Base-by-base conservation (phyloP, 2,329 filamentous ascomycete genomes). In the Aspergillus spinulosporus region DNA sequence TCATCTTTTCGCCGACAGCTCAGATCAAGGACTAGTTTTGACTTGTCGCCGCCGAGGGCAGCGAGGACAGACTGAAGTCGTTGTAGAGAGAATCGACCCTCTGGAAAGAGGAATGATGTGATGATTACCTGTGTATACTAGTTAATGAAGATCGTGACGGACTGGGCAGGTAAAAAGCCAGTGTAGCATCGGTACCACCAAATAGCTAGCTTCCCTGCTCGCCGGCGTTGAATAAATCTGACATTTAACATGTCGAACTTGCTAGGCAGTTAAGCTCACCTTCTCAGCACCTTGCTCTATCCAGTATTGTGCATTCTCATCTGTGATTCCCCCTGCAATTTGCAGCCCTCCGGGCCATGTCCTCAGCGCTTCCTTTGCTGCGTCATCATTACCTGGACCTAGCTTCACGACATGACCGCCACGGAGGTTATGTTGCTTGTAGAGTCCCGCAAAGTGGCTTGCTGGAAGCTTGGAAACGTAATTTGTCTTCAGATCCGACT, bases 401-500 rank as follows among this genome's bases (percentile, higher is more conserved):
- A 99, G 85, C 90, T 97, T 96, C 66, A 99, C 96, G 57, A 97
- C 91, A 78, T 99, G 94, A 2, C 89, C 91, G 31, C 94, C 94
- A 0, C 80, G 78, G 46, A 97, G 81, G 44, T 74, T 78, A 74
- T 90, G 82, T 58, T 92, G 84, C 64, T 82, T 84, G 81, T 99
- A 99, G 14, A 97, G 80, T 56, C 80, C 76, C 36, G 92, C 89
- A 73, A 90, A 99, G 77, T 96, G 82, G 3, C 84, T 83, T 2
- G 94, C 86, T 7, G 92, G 88, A 59, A 93, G 86, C 48, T 87
- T 84, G 7, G 94, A 97, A 59, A 96, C 88, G 78, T 91, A 92
- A 76, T 99, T 99, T 47, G 93, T 97, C 77, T 91, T 88, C 55
- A 97, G 82, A 56, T 84, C 80, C 5, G 81, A 73, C 1, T 84